Percentiles rank a stretch among this genome's conserved stretches.
Evolutionary conservation across 805 yeast species (phyloP).

Genomic region (Wickerhamiella musiphila): DNA sequence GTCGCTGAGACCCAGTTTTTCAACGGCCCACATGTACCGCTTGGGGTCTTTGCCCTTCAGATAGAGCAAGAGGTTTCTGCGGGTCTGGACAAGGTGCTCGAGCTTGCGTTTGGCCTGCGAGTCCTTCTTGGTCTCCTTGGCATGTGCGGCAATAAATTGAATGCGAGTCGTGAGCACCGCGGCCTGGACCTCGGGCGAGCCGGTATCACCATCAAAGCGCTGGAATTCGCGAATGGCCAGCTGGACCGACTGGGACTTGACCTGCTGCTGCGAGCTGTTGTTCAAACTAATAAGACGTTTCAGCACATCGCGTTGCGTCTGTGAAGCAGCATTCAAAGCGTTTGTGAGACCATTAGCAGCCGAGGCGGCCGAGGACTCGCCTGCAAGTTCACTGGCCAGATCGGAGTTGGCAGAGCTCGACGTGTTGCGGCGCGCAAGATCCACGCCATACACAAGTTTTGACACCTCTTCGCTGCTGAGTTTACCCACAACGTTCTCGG

Average conservation of each 20-base stretch:
- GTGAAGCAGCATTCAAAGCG: constrained; percentile 12
- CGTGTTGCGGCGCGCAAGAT: too few relatives aligned
- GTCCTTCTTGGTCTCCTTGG: constrained; percentile 56
- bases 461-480: constrained; percentile 51
- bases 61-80: constrained; percentile 71
- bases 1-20: constrained; percentile 76
- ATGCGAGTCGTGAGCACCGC: constrained; percentile 74
- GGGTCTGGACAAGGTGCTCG: constrained; percentile 72
- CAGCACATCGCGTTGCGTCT: constrained; percentile 48
- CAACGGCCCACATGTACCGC: constrained; percentile 69
- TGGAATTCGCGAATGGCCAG: constrained; percentile 68
- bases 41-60: constrained; percentile 66
- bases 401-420: constrained; percentile 16
- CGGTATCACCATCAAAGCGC: constrained; percentile 78
- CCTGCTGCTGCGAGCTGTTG: constrained; percentile 47
- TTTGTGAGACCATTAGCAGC: background rate
- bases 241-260: constrained; percentile 36
- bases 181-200: constrained; percentile 91
- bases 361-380: too few relatives aligned
- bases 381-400: too few relatives aligned
- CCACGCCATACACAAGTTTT: constrained; percentile 60
- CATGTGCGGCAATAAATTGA: constrained; percentile 59
- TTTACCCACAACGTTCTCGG: constrained; percentile 42
- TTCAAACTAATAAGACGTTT: constrained; percentile 55
- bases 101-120: constrained; percentile 47